Evolutionary conservation across 2,329 filamentous ascomycete genomes (phyloP).

Genomic region (Cercospora sesami): DNA sequence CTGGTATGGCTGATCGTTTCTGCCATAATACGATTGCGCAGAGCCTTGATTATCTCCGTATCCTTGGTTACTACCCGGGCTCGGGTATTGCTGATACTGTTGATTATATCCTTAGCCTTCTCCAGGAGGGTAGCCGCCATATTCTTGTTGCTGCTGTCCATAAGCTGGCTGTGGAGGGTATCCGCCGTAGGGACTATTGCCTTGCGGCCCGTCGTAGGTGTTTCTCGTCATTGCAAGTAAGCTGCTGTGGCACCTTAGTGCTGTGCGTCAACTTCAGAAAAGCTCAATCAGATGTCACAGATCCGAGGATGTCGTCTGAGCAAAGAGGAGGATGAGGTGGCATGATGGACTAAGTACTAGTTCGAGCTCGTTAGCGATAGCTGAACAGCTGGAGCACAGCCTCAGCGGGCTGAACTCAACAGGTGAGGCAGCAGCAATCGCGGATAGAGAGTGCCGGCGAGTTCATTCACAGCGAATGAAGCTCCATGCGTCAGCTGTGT

Average conservation of each 20-base stretch:
- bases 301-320: background rate
- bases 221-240: conserved; percentile 22
- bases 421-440: conserved; percentile 39
- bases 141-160: conserved; percentile 19
- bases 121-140: conserved; percentile 20
- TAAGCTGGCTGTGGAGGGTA: conserved; percentile 25
- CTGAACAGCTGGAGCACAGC: conserved; percentile 23
- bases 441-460: conserved; percentile 5
- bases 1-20: conserved; percentile 35
- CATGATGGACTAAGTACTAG: conserved; percentile 4
- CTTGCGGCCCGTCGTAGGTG: conserved; percentile 21
- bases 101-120: conserved; percentile 16
- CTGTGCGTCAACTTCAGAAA: background rate
- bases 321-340: background rate
- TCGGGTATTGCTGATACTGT: conserved; percentile 14
- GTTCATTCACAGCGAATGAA: background rate
- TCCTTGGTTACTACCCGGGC: background rate
- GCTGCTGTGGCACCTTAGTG: background rate
- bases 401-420: conserved; percentile 56
- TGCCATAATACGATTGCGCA: conserved; percentile 35
- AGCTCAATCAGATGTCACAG: background rate
- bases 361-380: conserved; percentile 1
- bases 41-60: conserved; percentile 23
- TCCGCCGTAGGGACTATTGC: conserved; percentile 16
- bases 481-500: background rate